Conservation (phyloP, 495 filamentous ascomycete species). For the Echria macrotheca region DNA sequence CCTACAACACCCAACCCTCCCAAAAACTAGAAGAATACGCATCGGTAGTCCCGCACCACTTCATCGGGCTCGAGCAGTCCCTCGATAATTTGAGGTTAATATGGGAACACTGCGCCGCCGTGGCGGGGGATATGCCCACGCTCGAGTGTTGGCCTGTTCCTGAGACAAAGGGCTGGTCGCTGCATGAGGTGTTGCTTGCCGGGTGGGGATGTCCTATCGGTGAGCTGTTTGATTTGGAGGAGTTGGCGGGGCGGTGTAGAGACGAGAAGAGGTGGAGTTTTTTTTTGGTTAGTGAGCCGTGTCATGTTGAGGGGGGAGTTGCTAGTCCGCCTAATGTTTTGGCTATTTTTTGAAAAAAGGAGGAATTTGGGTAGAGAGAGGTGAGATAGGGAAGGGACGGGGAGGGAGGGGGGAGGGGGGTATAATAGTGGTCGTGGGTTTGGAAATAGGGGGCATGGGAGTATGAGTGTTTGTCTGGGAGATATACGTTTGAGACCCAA, state of each 20-base stretch:
- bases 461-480: too few relatives aligned
- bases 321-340: constrained; percentile 44
- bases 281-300: constrained; percentile 43
- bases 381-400: too few relatives aligned
- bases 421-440: too few relatives aligned
- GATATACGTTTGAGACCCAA: too few relatives aligned
- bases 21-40: too few relatives aligned
- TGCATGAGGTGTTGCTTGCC: constrained; percentile 43
- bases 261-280: constrained; percentile 36
- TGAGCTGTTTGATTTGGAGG: constrained; percentile 46
- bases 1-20: too few relatives aligned
- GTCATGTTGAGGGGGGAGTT: constrained; percentile 44
- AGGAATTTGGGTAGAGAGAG: too few relatives aligned
- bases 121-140: constrained; percentile 48
- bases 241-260: constrained; percentile 31
- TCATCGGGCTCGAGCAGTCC: constrained; percentile 48
- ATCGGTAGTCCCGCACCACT: constrained; percentile 35
- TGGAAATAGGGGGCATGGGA: too few relatives aligned
- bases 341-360: constrained; percentile 15
- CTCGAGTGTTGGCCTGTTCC: constrained; percentile 43
- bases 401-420: too few relatives aligned
- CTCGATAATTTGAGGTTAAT: constrained; percentile 37
- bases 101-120: constrained; percentile 45
- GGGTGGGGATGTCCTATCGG: constrained; percentile 49
- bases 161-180: constrained; percentile 12